These are phyloP conservation scores for Arachis hypogaea DNA, from an alignment of 306 rosid genomes.

Conservation along the genomic window DNA sequence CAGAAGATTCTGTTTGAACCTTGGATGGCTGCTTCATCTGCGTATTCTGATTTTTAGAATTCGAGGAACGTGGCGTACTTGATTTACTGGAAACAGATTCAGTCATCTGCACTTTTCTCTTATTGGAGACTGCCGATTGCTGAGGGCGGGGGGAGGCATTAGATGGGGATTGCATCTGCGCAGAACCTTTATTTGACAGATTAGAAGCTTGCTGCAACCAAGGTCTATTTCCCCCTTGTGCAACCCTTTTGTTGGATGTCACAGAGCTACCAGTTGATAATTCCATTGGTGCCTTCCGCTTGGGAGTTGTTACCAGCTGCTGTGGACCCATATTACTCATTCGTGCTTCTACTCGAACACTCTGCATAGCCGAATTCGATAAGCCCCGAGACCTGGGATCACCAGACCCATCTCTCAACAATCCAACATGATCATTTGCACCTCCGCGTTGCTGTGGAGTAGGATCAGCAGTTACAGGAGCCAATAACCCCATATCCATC, in stretches of 20 bases:
- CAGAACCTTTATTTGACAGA: constrained; percentile 45
- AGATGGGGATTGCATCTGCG: constrained; percentile 49
- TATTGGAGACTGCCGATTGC: constrained; percentile 45
- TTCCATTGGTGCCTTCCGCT: constrained; percentile 74
- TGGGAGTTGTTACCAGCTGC: constrained; percentile 51
- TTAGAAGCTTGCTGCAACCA: constrained; percentile 73
- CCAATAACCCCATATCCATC: constrained; percentile 52
- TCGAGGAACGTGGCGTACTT: constrained; percentile 59
- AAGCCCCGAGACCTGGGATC: constrained; percentile 50
- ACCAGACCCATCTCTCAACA: constrained; percentile 45
- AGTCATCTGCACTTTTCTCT: constrained; percentile 58
- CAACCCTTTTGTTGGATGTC: constrained; percentile 59
- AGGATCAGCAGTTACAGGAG: constrained; percentile 50
- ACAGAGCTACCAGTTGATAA: constrained; percentile 35
- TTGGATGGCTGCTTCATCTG: constrained; percentile 56
- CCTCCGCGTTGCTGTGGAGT: constrained; percentile 48
- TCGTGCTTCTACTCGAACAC: constrained; percentile 47
- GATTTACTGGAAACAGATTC: constrained; percentile 60
- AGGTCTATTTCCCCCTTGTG: constrained; percentile 63
- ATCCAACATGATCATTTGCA: constrained; percentile 46
- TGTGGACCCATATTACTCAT: constrained; percentile 41
- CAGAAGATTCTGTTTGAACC: constrained; percentile 69
- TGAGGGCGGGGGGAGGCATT: constrained; percentile 50
- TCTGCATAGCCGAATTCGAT: constrained; percentile 43
- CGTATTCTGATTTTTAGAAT: constrained; percentile 58